These are phyloP conservation scores for Candida tibetensis DNA, from an alignment of 805 yeast species.

Conservation along the genomic window DNA sequence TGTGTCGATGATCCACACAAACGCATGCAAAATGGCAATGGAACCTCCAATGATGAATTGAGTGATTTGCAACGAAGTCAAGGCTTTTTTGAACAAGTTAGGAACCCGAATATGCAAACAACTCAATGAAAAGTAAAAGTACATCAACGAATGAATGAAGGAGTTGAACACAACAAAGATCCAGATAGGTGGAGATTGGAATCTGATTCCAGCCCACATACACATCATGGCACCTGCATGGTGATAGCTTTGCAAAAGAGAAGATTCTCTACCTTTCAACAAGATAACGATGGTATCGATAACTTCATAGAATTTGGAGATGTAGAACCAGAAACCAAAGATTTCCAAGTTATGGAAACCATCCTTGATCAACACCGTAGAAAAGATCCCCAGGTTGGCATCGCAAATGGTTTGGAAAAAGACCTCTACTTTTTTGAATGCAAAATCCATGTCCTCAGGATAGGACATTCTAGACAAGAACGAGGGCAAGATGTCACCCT, in stretches of 20 bases:
- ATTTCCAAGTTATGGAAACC: constrained; percentile 43
- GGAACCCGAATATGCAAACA: constrained; percentile 61
- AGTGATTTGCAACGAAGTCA: constrained; percentile 65
- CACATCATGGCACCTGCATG: constrained; percentile 80
- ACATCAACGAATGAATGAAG: constrained; percentile 74
- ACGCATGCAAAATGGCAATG: constrained; percentile 61
- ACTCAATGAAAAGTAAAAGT: constrained; percentile 61
- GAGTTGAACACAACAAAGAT: constrained; percentile 77
- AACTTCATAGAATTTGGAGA: constrained; percentile 71
- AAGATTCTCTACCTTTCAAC: constrained; percentile 64
- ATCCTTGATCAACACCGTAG: constrained; percentile 15
- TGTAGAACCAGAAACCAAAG: constrained; percentile 65
- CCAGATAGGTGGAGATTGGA: constrained; percentile 74
- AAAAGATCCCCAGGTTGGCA: constrained; percentile 57
- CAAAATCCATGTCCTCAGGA: neutral
- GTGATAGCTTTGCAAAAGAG: constrained; percentile 69
- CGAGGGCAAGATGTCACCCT: constrained; percentile 13
- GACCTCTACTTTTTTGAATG: constrained; percentile 29
- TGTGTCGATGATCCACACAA: constrained; percentile 56
- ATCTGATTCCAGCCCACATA: constrained; percentile 77
- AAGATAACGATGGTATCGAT: constrained; percentile 65
- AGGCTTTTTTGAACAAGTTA: constrained; percentile 49
- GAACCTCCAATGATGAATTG: constrained; percentile 71
- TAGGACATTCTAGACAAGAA: constrained; percentile 2
- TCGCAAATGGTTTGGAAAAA: constrained; percentile 66